Evolutionary conservation across 2,329 filamentous ascomycete genomes (phyloP).

Genomic region (Calonectria naviculata): DNA sequence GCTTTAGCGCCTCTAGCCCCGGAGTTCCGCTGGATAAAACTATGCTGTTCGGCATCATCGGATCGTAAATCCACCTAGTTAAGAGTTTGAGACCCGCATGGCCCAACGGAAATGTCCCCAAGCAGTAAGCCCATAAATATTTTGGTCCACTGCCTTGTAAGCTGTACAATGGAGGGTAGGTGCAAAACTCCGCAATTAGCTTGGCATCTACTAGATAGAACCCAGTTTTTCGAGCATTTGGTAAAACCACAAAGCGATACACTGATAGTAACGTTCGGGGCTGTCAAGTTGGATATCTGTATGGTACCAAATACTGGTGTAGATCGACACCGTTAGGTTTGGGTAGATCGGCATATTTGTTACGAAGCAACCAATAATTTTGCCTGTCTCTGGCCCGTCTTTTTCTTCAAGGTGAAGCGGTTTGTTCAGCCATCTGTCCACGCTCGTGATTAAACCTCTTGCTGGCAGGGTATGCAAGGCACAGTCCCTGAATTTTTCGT

Average conservation of each 20-base stretch:
- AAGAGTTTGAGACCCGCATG: background rate
- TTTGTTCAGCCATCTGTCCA: background rate
- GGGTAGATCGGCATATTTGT: too few relatives aligned
- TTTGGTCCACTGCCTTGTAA: background rate
- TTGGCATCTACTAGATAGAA: background rate
- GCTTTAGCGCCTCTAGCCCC: background rate
- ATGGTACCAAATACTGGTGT: background rate
- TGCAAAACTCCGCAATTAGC: background rate
- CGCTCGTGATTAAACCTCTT: background rate
- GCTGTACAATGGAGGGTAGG: background rate
- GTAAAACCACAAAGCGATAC: background rate
- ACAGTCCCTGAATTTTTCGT: too few relatives aligned
- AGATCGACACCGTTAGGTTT: background rate
- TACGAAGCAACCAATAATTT: too few relatives aligned
- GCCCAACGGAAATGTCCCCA: background rate
- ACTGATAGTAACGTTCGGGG: background rate
- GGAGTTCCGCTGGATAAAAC: background rate
- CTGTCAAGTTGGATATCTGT: background rate
- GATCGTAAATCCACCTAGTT: background rate
- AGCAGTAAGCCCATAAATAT: background rate
- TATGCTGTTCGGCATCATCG: background rate
- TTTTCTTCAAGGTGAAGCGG: background rate
- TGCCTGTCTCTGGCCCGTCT: too few relatives aligned
- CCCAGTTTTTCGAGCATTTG: rapidly evolving
- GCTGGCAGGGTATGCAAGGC: too few relatives aligned